These are phyloP conservation scores for Globisporangium carolinianum DNA, from an alignment of 352 stramenopile genomes.

Conservation along the genomic window DNA sequence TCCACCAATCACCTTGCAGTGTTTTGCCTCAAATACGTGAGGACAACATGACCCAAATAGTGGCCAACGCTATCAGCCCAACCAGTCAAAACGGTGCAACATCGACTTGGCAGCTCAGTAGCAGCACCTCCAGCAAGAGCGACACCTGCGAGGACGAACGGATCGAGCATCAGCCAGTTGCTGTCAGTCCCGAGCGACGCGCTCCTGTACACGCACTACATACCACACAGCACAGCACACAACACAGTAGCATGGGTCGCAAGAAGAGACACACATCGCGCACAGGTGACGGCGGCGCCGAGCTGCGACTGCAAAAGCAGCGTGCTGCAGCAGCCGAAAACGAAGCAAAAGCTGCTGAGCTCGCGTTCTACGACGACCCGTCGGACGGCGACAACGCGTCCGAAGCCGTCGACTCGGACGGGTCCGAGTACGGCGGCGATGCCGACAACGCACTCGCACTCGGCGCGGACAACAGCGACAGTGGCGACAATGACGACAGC, in stretches of 20 bases:
- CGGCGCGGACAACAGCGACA: slow-evolving; percentile 26
- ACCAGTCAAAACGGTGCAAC: too few species aligned
- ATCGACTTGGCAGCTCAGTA: too few species aligned
- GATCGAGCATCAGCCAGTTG: too few species aligned
- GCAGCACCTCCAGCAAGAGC: too few species aligned
- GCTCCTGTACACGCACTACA: not conserved
- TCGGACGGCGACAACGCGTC: slow-evolving; percentile 65
- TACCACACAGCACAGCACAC: slow-evolving; percentile 7
- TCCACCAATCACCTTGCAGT: too few species aligned
- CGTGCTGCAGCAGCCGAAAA: slow-evolving; percentile 52
- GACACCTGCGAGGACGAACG: too few species aligned
- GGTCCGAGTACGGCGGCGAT: slow-evolving; percentile 36
- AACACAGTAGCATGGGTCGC: slow-evolving; percentile 48
- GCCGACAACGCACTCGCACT: slow-evolving; percentile 71
- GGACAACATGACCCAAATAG: too few species aligned
- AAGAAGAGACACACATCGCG: slow-evolving; percentile 58
- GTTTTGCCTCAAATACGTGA: too few species aligned
- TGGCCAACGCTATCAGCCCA: too few species aligned
- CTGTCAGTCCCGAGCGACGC: not conserved
- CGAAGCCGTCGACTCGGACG: slow-evolving; percentile 50
- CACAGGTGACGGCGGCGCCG: slow-evolving; percentile 70
- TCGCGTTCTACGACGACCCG: slow-evolving; percentile 83
- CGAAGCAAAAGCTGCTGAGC: slow-evolving; percentile 54
- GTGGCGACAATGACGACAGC: slow-evolving; percentile 26
- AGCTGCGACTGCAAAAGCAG: slow-evolving; percentile 63